Evolutionary conservation across 345 rosid species (phyloP).

Genomic region (Citrus hindsii): DNA sequence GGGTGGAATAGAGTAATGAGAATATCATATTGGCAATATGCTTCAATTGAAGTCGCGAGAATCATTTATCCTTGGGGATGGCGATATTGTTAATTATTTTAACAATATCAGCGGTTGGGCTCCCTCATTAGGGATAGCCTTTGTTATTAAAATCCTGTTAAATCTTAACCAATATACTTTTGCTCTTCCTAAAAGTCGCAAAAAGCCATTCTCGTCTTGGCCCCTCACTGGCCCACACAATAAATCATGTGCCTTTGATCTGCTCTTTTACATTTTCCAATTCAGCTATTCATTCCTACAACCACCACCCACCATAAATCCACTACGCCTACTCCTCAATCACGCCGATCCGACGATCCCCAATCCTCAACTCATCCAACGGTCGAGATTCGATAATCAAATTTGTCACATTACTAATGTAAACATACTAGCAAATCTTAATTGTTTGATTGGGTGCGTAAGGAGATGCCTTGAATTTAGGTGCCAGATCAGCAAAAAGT

Average conservation of each 20-base stretch:
- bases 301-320: not conserved
- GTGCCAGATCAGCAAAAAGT: conserved; percentile 28
- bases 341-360: not conserved
- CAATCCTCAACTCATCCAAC: not conserved
- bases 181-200: not conserved
- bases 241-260: not conserved
- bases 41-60: not conserved
- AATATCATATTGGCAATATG: not conserved
- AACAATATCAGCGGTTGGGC: not conserved
- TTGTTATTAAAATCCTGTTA: not conserved
- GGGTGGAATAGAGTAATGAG: not conserved
- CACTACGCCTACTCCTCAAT: not conserved
- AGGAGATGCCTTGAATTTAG: not conserved
- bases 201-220: not conserved
- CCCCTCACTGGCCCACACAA: not conserved
- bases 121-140: not conserved
- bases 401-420: too few species aligned
- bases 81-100: too few species aligned
- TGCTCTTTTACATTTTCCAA: not conserved
- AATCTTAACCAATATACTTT: not conserved
- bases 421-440: not conserved
- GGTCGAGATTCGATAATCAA: not conserved
- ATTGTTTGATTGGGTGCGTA: not conserved
- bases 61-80: not conserved
- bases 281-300: not conserved